Evolutionary conservation across 2,329 filamentous ascomycete genomes (phyloP).

Genomic region (Camillea tinctor): DNA sequence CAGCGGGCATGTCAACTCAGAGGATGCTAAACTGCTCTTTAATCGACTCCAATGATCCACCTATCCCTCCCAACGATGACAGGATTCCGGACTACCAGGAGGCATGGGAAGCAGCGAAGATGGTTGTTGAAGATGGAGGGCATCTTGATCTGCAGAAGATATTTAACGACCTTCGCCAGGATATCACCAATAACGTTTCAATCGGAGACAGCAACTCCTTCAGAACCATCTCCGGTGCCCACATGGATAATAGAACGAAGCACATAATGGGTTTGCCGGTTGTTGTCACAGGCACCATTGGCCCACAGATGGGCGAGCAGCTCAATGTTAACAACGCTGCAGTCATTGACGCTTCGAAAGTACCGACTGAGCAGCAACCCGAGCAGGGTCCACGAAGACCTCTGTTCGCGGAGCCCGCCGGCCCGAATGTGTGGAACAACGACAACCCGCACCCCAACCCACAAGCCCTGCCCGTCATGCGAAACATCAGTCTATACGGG

Average conservation of each 20-base stretch:
- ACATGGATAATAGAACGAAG: no score
- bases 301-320: no score
- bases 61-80: no score
- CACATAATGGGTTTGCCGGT: no score
- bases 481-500: background rate
- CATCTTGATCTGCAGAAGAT: background rate
- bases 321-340: no score
- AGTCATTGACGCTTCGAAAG: background rate
- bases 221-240: no score
- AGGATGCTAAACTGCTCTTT: no score
- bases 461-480: background rate
- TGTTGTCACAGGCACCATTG: no score
- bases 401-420: background rate
- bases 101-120: background rate
- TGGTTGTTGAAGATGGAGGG: background rate
- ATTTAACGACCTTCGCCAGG: background rate
- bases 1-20: no score
- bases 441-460: constrained; percentile 7
- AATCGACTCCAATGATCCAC: no score
- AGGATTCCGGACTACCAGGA: background rate
- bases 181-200: no score
- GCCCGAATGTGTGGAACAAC: no score
- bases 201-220: background rate
- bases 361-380: background rate
- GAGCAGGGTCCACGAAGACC: background rate